A percentile compares a stretch with the other conserved stretches of the same genome.
phyloP scores from a whole-genome alignment of 805 yeast genomes.

The Hanseniaspora lindneri region DNA sequence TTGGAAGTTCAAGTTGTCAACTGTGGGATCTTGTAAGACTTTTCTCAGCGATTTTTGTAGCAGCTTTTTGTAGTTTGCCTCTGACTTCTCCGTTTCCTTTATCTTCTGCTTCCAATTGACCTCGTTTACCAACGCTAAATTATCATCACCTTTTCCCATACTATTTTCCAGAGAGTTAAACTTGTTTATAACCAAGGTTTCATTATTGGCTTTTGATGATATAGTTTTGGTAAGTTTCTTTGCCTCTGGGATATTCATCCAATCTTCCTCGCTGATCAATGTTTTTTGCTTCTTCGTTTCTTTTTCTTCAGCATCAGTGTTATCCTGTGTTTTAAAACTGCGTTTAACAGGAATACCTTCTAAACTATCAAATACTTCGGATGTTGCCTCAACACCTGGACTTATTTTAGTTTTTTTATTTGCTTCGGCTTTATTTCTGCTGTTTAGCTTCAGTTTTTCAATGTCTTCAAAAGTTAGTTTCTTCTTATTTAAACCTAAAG shows the following conservation, averaged over 20 bases:
- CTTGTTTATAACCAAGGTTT: slow-evolving; percentile 31
- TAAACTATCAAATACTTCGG: no score
- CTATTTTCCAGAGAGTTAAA: slow-evolving; percentile 36
- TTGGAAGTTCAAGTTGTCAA: slow-evolving; percentile 29
- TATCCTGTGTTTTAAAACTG: no score
- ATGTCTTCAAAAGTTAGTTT: slow-evolving; percentile 50
- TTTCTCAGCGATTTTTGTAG: slow-evolving; percentile 20
- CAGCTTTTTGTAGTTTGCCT: slow-evolving; percentile 11
- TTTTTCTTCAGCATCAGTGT: slow-evolving; percentile 22
- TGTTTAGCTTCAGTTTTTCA: slow-evolving; percentile 29
- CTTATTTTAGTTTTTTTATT: slow-evolving; percentile 16
- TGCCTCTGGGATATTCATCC: slow-evolving; percentile 78
- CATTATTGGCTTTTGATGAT: slow-evolving; percentile 47
- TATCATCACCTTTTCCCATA: slow-evolving; percentile 47
- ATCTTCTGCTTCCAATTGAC: slow-evolving; percentile 31
- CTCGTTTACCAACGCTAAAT: slow-evolving; percentile 48
- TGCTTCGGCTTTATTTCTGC: slow-evolving; percentile 21
- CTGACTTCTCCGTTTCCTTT: slow-evolving; percentile 20
- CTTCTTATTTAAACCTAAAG: slow-evolving; percentile 80
- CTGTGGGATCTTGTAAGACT: slow-evolving; percentile 26
- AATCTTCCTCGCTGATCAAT: slow-evolving; percentile 51
- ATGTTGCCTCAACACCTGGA: no score
- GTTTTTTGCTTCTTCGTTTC: slow-evolving; percentile 25
- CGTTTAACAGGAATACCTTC: no score
- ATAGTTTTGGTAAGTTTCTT: slow-evolving; percentile 79